Conservation (phyloP, 2,329 filamentous ascomycete species). For the Colletotrichum cordylinicola region DNA sequence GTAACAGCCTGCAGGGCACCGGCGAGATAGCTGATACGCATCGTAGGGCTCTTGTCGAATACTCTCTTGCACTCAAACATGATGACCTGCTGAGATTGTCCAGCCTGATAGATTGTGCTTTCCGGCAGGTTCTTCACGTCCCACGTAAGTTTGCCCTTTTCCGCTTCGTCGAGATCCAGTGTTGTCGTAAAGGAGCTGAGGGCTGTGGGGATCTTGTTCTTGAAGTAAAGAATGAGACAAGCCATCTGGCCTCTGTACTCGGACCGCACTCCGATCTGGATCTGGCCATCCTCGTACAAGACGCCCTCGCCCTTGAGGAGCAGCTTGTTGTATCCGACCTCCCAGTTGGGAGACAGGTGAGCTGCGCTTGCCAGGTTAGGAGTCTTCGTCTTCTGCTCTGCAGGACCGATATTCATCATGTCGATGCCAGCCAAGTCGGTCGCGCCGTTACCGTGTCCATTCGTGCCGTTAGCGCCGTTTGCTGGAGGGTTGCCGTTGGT, state of each 20-base stretch:
- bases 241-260: constrained; percentile 97
- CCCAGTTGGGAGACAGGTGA: constrained; percentile 94
- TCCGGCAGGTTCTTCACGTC: constrained; percentile 91
- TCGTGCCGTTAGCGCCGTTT: constrained; percentile 54
- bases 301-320: constrained; percentile 84
- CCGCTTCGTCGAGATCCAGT: constrained; percentile 76
- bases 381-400: constrained; percentile 65
- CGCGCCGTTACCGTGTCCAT: constrained; percentile 55
- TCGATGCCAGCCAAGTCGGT: constrained; percentile 84
- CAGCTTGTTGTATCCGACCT: constrained; percentile 84
- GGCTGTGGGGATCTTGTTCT: constrained; percentile 86
- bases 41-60: constrained; percentile 86
- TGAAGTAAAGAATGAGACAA: constrained; percentile 94
- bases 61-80: constrained; percentile 89
- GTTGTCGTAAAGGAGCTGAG: constrained; percentile 95
- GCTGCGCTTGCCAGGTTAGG: constrained; percentile 92
- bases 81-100: constrained; percentile 89
- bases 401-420: constrained; percentile 66
- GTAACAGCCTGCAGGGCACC: constrained; percentile 93
- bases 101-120: constrained; percentile 74
- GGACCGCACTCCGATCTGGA: constrained; percentile 89
- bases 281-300: constrained; percentile 92
- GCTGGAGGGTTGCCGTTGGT: constrained; percentile 53
- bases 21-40: constrained; percentile 92
- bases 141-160: constrained; percentile 74